Evolutionary conservation across 768 basidiomycete species (phyloP), one percentile per base, ranked within the genome.

Genomic region (Royoungia palumana): DNA sequence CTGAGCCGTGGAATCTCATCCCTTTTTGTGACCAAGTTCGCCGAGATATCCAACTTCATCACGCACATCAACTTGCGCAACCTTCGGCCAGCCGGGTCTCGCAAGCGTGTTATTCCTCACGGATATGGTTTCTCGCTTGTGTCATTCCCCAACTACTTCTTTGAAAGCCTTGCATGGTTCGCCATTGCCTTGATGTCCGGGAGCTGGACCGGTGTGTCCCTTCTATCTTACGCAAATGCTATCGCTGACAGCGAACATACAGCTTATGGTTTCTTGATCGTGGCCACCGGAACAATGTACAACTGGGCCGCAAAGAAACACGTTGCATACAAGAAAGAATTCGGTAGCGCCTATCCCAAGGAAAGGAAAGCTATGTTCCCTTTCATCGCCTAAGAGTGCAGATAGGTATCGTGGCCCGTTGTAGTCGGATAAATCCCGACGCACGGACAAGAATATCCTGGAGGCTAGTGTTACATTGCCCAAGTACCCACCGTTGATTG

Each of bases 261-360:
- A 89, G 85, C 81, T 17, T 78, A 68, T 53, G 50, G 85, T 19
- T 98, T 95, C 70, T 66, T 81, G 38, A 74, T 70, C 10, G 76
- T 89, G 35, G 75, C 79, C 2, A 71, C 73, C 0, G 77, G 54
- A 28, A 83, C 83, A 57, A 97, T 97, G 93, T 72, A 75, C 12
- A 55, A 77, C 7, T 99, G 96, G 96, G 94, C 94, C 13, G 60
- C 78, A 35, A 92, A 94, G 75, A 98, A 96, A 73, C 94, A 97
- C 59, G 72, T 69, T 46, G 77, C 77, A 44, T 98, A 98, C 73
- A 89, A 83, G 76, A 93, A 86, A 63, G 95, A 99, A 67, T 96
- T 97, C 57, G 93, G 93, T 28, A 84, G 81, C 56, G 80, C 85
- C 49, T 95, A 92, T 62, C 94, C 82, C 37, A 77, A 71, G 57